Conservation (phyloP, 1,139 yeast species). For the Hyphopichia khmerensis region DNA sequence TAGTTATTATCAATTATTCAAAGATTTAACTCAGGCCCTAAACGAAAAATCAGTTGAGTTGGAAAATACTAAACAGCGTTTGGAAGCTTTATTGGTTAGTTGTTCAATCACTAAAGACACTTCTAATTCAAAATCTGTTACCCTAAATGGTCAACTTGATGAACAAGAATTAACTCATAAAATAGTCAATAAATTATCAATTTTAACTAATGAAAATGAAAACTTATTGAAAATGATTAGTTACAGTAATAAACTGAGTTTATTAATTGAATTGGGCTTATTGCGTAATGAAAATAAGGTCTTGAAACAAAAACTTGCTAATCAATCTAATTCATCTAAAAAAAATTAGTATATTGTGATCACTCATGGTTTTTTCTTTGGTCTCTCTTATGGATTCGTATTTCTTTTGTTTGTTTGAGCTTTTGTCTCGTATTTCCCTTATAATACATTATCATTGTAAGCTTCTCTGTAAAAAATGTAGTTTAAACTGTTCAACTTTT, state of each 20-base stretch:
- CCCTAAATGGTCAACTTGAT: constrained; percentile 59
- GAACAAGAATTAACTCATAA: constrained; percentile 78
- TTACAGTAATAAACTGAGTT: constrained; percentile 68
- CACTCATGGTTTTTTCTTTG: no score
- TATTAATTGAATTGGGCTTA: constrained; percentile 66
- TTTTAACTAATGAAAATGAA: constrained; percentile 69
- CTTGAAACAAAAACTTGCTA: constrained; percentile 11
- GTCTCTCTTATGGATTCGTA: no score
- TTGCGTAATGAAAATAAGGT: constrained; percentile 39
- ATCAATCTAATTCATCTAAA: no score
- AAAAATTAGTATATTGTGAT: no score
- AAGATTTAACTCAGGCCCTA: constrained; percentile 50
- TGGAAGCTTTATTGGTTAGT: constrained; percentile 58
- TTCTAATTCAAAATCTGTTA: constrained; percentile 16
- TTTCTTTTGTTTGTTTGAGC: no score
- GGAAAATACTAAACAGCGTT: constrained; percentile 55
- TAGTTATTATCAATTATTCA: constrained; percentile 48
- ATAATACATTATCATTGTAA: no score
- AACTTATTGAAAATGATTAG: constrained; percentile 68
- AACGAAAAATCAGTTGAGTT: constrained; percentile 55
- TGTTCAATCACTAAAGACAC: constrained; percentile 17
- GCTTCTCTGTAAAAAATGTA: no score
- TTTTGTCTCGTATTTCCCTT: no score
- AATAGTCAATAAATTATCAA: constrained; percentile 60
- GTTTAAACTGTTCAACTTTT: no score